Percentiles rank a stretch among this genome's conserved stretches.
phyloP scores from a whole-genome alignment of 2,329 filamentous ascomycete species.

The Claviceps quebecensis region DNA sequence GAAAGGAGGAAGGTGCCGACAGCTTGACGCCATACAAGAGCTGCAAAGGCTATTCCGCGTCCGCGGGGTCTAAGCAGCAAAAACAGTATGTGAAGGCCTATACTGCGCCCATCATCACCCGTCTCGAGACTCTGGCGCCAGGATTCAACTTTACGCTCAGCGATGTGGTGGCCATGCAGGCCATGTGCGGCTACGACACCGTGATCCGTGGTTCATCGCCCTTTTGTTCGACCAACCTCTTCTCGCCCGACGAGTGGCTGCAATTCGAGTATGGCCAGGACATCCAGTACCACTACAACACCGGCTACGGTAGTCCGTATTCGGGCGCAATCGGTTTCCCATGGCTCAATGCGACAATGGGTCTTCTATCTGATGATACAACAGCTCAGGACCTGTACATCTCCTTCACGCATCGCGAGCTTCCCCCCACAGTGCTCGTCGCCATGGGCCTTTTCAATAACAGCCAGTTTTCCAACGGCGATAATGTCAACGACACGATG shows the following conservation, averaged over 20 bases:
- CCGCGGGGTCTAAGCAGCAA: constrained; percentile 41
- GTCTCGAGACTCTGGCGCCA: constrained; percentile 37
- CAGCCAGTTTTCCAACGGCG: constrained; percentile 36
- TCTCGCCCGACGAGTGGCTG: constrained; percentile 50
- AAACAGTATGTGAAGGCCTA: constrained; percentile 37
- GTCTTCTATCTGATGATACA: constrained; percentile 27
- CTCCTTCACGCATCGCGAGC: constrained; percentile 55
- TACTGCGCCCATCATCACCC: constrained; percentile 44
- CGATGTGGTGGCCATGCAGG: constrained; percentile 52
- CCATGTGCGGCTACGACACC: constrained; percentile 51
- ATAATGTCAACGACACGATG: constrained; percentile 47
- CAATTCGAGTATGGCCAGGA: constrained; percentile 52
- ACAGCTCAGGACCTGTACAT: constrained; percentile 46
- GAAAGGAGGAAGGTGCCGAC: constrained; percentile 42
- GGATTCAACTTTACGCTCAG: constrained; percentile 48
- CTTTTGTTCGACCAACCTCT: constrained; percentile 46
- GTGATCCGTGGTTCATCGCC: constrained; percentile 47
- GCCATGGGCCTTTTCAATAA: constrained; percentile 60
- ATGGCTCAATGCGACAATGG: constrained; percentile 49
- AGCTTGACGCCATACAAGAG: constrained; percentile 49
- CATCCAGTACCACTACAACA: constrained; percentile 50
- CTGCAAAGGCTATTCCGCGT: constrained; percentile 48
- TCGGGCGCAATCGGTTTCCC: constrained; percentile 48
- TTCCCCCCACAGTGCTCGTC: constrained; percentile 52
- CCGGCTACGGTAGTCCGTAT: constrained; percentile 46